Conservation (phyloP, 2,329 filamentous ascomycete species). For the Neocatenulostroma microsporum region DNA sequence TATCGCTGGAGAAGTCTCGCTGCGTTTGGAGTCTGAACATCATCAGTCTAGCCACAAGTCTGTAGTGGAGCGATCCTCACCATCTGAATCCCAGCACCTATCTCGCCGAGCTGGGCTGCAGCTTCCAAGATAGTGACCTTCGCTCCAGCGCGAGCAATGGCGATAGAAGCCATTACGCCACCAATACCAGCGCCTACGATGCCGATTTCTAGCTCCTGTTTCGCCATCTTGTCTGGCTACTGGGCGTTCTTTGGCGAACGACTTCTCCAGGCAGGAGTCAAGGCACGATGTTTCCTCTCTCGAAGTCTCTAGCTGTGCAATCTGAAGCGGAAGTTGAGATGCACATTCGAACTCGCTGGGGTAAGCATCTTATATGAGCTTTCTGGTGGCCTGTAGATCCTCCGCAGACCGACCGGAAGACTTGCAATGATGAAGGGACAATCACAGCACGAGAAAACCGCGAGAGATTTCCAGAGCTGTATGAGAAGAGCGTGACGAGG, state of each 20-base stretch:
- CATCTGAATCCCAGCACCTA: constrained; percentile 19
- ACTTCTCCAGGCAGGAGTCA: too few species aligned
- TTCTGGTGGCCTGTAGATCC: too few species aligned
- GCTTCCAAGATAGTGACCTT: constrained; percentile 34
- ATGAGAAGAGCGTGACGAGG: too few species aligned
- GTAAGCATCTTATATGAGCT: background rate
- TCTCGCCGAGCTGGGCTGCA: constrained; percentile 32
- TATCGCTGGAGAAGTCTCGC: constrained; percentile 34
- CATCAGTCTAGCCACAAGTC: too few species aligned
- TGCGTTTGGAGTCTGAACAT: constrained; percentile 36
- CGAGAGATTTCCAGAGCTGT: too few species aligned
- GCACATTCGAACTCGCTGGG: background rate
- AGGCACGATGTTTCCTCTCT: too few species aligned
- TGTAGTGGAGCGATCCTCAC: too few species aligned
- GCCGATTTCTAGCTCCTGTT: constrained; percentile 16
- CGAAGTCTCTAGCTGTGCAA: background rate
- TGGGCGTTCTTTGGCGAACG: too few species aligned
- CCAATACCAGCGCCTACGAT: constrained; percentile 31
- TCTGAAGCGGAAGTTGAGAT: background rate
- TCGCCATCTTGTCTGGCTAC: constrained; percentile 8
- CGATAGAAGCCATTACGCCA: constrained; percentile 34
- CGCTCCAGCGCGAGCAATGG: constrained; percentile 28
- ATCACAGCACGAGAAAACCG: too few species aligned
- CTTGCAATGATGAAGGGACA: too few species aligned
- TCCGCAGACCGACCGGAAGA: too few species aligned